Evolutionary conservation across 257 asterid species (phyloP).

Genomic region (Eucommia ulmoides): DNA sequence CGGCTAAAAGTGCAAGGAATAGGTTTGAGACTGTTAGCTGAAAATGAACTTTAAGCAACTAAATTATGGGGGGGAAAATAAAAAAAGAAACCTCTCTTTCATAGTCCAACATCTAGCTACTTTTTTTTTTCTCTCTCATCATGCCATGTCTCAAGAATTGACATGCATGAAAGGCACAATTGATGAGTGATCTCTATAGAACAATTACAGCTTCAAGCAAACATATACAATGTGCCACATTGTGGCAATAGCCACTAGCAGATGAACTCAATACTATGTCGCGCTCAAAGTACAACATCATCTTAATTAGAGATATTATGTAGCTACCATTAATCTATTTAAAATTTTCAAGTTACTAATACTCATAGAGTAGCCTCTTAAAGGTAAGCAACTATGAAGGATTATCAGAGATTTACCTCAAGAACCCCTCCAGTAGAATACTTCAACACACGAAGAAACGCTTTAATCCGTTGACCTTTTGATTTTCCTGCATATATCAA

Average conservation of each 20-base stretch:
- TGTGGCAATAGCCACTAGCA: not conserved
- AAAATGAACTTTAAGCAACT: slow-evolving; percentile 6
- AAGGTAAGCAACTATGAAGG: not conserved
- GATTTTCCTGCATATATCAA: slow-evolving; percentile 58
- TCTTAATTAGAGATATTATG: not conserved
- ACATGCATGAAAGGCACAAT: not conserved
- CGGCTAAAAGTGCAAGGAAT: slow-evolving; percentile 35
- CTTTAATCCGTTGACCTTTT: slow-evolving; percentile 71
- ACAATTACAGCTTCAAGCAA: not conserved
- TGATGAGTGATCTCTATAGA: not conserved
- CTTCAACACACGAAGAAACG: slow-evolving; percentile 90
- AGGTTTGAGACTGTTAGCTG: slow-evolving; percentile 9
- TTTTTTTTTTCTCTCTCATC: not conserved
- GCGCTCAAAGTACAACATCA: not conserved
- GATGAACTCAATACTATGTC: not conserved
- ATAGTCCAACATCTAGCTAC: not conserved
- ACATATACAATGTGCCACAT: no score
- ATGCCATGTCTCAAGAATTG: not conserved
- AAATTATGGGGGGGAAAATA: not conserved
- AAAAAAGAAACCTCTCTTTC: not conserved
- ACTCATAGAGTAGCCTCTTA: not conserved
- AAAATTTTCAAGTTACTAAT: not conserved
- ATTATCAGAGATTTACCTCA: slow-evolving; percentile 38
- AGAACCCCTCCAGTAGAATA: slow-evolving; percentile 88
- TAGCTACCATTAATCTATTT: not conserved